A percentile compares a stretch with the other conserved stretches of the same genome.
These are phyloP conservation scores for Goniomonas avonlea DNA, from an alignment of 78 protist genomes.

Conservation along the genomic window DNA sequence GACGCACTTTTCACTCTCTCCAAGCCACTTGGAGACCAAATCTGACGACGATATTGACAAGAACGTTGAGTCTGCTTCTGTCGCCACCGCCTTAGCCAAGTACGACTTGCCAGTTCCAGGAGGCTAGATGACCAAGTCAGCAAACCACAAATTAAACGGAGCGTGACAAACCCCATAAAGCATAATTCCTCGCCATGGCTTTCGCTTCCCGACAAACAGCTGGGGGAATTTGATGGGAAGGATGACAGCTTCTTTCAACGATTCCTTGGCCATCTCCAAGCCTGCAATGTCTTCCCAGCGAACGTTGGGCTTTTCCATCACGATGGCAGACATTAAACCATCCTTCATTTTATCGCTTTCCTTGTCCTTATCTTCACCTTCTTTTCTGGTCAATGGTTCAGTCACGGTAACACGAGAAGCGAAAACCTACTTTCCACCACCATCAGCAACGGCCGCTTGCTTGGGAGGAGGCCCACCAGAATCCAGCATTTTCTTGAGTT, in stretches of 20 bases:
- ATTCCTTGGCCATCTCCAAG: constrained; percentile 87
- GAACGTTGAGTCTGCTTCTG: constrained; percentile 85
- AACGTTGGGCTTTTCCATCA: constrained; percentile 93
- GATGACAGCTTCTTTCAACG: constrained; percentile 80
- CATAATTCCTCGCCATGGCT: constrained; percentile 97
- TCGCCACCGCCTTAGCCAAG: constrained; percentile 96
- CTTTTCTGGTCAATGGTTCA: background rate
- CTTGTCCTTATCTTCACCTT: constrained; percentile 29
- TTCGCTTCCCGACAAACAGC: constrained; percentile 84
- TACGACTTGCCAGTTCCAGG: constrained; percentile 97
- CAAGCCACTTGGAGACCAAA: constrained; percentile 91
- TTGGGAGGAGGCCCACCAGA: no score
- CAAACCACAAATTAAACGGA: background rate
- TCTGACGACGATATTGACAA: constrained; percentile 71
- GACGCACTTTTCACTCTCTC: constrained; percentile 79
- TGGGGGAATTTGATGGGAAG: constrained; percentile 93
- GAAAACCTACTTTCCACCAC: no score
- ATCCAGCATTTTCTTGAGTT: constrained; percentile 47
- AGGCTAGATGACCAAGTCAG: constrained; percentile 37
- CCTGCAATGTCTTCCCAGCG: constrained; percentile 95
- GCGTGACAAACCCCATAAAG: constrained; percentile 82
- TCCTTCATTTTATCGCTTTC: constrained; percentile 22
- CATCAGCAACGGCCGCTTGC: background rate
- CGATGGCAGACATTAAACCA: constrained; percentile 49
- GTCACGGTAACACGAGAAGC: background rate